Conservation (phyloP, 73 alveolate species). For the Tetrahymena thermophila region DNA sequence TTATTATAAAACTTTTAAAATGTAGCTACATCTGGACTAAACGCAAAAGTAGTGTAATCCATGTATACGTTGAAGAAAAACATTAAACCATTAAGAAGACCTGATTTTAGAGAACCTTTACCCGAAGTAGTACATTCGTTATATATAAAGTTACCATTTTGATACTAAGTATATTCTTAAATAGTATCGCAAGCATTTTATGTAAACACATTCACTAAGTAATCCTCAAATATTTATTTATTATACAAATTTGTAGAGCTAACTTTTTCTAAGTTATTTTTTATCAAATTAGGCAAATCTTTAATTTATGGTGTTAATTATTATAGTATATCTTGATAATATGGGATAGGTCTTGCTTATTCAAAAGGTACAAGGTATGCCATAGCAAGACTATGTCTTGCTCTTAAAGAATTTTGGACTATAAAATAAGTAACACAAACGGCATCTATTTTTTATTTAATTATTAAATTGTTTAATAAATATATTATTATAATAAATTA, state of each 20-base stretch:
- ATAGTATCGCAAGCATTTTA: neutral
- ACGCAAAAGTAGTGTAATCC: neutral
- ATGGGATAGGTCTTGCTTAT: neutral
- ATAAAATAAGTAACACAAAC: neutral
- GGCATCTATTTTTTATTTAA: neutral
- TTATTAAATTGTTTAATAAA: too few species aligned
- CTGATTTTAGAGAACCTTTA: neutral
- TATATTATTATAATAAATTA: too few species aligned
- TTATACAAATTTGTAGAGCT: neutral
- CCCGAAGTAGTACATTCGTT: neutral
- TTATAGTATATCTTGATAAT: neutral
- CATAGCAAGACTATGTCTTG: neutral
- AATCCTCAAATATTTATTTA: neutral
- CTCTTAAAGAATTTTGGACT: neutral
- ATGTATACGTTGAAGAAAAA: too few species aligned
- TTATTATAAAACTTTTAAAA: too few species aligned
- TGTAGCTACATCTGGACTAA: neutral
- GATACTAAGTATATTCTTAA: neutral
- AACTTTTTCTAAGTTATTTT: neutral
- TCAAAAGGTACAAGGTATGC: neutral
- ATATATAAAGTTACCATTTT: neutral
- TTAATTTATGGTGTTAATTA: neutral
- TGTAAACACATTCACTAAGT: neutral
- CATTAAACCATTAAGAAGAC: neutral
- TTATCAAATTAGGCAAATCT: neutral